Conservation (phyloP, 805 yeast genomes). For the Candida orba region DNA sequence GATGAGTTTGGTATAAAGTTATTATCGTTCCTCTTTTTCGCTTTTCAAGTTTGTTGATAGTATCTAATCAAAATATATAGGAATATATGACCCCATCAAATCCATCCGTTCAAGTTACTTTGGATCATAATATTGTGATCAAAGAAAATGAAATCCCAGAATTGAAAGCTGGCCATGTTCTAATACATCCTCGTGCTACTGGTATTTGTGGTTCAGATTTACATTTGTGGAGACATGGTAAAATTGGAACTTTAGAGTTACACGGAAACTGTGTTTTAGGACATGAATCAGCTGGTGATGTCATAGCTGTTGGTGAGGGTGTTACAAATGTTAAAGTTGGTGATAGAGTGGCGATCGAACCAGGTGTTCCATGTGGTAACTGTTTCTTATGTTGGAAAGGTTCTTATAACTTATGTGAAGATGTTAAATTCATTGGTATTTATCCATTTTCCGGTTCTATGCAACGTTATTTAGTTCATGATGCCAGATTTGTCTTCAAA, state of each 20-base stretch:
- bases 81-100: slow-evolving; percentile 18
- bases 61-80: background rate
- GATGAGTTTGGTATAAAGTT: no score
- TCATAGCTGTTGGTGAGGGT: slow-evolving; percentile 48
- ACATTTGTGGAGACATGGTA: slow-evolving; percentile 64
- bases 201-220: slow-evolving; percentile 63
- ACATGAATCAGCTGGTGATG: slow-evolving; percentile 63
- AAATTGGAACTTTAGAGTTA: slow-evolving; percentile 50
- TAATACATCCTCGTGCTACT: slow-evolving; percentile 53
- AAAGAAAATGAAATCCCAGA: slow-evolving; percentile 49
- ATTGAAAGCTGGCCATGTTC: slow-evolving; percentile 50
- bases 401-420: slow-evolving; percentile 33
- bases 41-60: no score
- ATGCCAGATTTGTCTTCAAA: slow-evolving; percentile 28
- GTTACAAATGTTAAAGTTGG: slow-evolving; percentile 54
- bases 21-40: no score
- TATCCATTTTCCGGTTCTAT: slow-evolving; percentile 33
- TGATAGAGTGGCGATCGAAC: slow-evolving; percentile 42
- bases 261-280: slow-evolving; percentile 50
- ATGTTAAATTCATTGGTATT: slow-evolving; percentile 32
- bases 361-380: slow-evolving; percentile 44
- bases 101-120: slow-evolving; percentile 43
- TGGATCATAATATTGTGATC: slow-evolving; percentile 42
- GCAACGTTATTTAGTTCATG: slow-evolving; percentile 30
- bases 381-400: slow-evolving; percentile 34